phyloP scores from a whole-genome alignment of 1,284 basidiomycete species.

The Ceratobasidium sp. region DNA sequence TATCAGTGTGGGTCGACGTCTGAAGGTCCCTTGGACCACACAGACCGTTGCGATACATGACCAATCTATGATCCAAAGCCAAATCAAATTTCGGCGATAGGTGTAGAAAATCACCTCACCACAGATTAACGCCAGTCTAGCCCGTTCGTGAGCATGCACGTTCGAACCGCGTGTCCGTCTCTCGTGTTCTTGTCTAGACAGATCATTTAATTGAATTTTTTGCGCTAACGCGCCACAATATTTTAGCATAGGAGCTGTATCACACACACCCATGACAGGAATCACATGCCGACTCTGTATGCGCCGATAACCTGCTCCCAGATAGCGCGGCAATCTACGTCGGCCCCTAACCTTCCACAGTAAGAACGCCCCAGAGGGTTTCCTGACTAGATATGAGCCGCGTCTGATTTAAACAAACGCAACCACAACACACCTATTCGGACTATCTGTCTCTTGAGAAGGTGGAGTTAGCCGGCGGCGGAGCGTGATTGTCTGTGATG shows the following conservation, averaged over 20 bases:
- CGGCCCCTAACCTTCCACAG: conserved; percentile 82
- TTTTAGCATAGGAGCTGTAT: no score
- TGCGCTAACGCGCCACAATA: no score
- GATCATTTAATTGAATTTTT: no score
- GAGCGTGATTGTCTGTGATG: conserved; percentile 80
- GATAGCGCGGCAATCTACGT: conserved; percentile 78
- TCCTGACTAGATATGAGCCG: conserved; percentile 64
- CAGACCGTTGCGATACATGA: not conserved
- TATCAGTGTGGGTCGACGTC: not conserved
- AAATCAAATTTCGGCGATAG: not conserved
- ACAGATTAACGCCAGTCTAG: no score
- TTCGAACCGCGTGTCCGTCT: no score
- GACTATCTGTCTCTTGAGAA: conserved; percentile 92
- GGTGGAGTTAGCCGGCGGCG: conserved; percentile 91
- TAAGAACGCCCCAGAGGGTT: conserved; percentile 94
- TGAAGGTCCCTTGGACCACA: no score
- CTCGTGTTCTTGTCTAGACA: no score
- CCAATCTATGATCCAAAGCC: not conserved
- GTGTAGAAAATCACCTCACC: conserved; percentile 23
- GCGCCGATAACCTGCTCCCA: conserved; percentile 70
- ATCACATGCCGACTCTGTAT: conserved; percentile 32
- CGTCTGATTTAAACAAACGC: conserved; percentile 23
- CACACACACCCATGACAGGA: no score
- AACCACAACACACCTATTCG: conserved; percentile 75
- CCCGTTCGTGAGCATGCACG: no score